Base-by-base conservation (phyloP, 352 stramenopile species). In the Salisapilia sapeloensis region DNA sequence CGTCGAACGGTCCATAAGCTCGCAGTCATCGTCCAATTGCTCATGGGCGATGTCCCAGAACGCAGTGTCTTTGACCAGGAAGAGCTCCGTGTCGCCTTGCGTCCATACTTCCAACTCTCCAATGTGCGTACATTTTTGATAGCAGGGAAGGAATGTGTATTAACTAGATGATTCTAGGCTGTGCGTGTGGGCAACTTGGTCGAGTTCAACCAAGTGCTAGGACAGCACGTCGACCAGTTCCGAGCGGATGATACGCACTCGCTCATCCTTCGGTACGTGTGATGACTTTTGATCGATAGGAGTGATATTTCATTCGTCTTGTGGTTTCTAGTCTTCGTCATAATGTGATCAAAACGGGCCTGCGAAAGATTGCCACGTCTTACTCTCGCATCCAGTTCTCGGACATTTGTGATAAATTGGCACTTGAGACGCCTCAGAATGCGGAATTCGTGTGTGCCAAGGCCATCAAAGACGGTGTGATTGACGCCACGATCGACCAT, bases 401-500 rank as follows among this genome's bases (percentile, higher is more conserved):
- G 19, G 95, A 99, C 54, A 92, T 98, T 50, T 90, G 85, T 14
- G 47, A 78, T 26, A 93, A 96, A 38, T 64, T 98, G 17, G 86
- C 90, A 22, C 64, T 99, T 16, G 84, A 94, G 33, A 86, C 58
- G 18, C 65, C 82, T 12, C 75, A 81, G 27, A 93, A 84, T 20
- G 93, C 94, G 6, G 94, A 99, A 55, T 98, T 97, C 52, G 89
- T 98, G 34, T 96, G 94, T 33, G 91, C 93, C 26, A 98, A 98
- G 70, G 93, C 93, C 14, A 97, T 99, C 38, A 61, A 84, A 14
- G 95, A 99, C 62, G 95, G 95, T 19, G 93, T 99, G 6, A 96
- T 99, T 43, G 92, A 98, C 52, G 95, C 92, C 2, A 85, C 93
- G 16, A 96, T 99, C 46, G 90, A 98, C 67, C 93, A 98, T 54